These are phyloP conservation scores for Clonostachys chloroleuca DNA, from an alignment of 2,329 filamentous ascomycete genomes.

Conservation along the genomic window DNA sequence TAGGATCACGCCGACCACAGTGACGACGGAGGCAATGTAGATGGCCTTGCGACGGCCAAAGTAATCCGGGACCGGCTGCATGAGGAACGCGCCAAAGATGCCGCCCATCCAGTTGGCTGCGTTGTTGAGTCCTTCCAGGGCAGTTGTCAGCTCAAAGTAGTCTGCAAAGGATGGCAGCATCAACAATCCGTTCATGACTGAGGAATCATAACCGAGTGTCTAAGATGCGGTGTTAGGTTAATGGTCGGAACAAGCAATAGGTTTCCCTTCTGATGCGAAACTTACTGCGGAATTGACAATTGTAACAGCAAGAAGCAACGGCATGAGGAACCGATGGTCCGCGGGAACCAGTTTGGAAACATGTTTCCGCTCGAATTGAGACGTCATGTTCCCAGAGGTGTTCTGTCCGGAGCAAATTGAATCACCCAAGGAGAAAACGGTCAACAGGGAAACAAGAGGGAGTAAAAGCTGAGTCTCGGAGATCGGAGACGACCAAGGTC, in stretches of 20 bases:
- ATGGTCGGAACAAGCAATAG: too few relatives aligned
- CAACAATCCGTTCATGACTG: background rate
- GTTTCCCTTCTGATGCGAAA: too few relatives aligned
- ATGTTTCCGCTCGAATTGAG: too few relatives aligned
- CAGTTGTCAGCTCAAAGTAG: conserved; percentile 49
- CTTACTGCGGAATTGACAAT: background rate
- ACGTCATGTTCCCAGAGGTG: too few relatives aligned
- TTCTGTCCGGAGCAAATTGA: too few relatives aligned
- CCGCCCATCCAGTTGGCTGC: conserved; percentile 50
- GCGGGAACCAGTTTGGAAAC: too few relatives aligned
- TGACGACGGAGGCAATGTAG: conserved; percentile 24
- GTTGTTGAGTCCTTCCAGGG: conserved; percentile 49
- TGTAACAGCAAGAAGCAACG: background rate
- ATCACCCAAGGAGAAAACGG: too few relatives aligned
- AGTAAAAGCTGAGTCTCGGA: too few relatives aligned
- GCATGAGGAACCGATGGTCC: background rate
- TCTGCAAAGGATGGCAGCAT: conserved; percentile 45
- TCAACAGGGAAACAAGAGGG: too few relatives aligned
- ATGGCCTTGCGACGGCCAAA: conserved; percentile 16
- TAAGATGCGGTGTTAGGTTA: background rate
- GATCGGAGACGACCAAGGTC: too few relatives aligned
- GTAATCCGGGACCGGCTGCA: conserved; percentile 27
- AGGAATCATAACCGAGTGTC: conserved; percentile 27
- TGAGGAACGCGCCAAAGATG: conserved; percentile 35
- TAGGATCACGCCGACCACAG: conserved; percentile 36